Conservation (phyloP, 2,329 filamentous ascomycete genomes). For the Aspergillus sp. region DNA sequence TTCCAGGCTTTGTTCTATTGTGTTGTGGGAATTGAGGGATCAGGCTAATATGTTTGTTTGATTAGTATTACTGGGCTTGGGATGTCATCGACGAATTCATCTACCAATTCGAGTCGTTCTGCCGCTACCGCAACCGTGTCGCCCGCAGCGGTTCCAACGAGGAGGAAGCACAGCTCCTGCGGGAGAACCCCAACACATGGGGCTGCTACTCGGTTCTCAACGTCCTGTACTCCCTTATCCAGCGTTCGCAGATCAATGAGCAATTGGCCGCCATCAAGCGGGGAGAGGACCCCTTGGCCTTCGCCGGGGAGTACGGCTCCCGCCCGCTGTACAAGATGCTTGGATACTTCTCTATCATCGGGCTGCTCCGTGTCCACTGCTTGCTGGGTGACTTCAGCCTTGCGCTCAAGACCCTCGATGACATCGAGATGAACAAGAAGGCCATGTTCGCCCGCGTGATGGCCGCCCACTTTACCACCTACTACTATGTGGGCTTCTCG, state of each 20-base stretch:
- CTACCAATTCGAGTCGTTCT: slow-evolving; percentile 99
- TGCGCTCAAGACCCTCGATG: slow-evolving; percentile 95
- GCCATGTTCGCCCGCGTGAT: slow-evolving; percentile 99
- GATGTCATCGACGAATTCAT: slow-evolving; percentile 99
- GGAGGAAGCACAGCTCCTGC: slow-evolving; percentile 84
- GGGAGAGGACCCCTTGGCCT: slow-evolving; percentile 77
- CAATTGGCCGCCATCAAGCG: slow-evolving; percentile 92
- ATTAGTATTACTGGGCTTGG: slow-evolving; percentile 98
- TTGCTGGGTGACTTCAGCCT: slow-evolving; percentile 96
- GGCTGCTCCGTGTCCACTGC: slow-evolving; percentile 90
- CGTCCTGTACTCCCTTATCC: slow-evolving; percentile 97
- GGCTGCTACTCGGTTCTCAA: slow-evolving; percentile 99
- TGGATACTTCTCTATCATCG: slow-evolving; percentile 98
- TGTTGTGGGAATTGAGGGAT: background rate
- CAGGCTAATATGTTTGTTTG: background rate
- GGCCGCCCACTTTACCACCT: slow-evolving; percentile 98
- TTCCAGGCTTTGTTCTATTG: background rate
- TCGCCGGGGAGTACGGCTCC: slow-evolving; percentile 90
- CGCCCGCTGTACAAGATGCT: slow-evolving; percentile 96
- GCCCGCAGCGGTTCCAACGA: slow-evolving; percentile 75
- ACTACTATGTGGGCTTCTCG: slow-evolving; percentile 99
- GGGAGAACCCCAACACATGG: slow-evolving; percentile 98
- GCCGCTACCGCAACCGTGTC: slow-evolving; percentile 87
- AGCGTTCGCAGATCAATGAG: slow-evolving; percentile 96
- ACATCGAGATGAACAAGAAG: slow-evolving; percentile 99